These are phyloP conservation scores for Capsella bursapastoris DNA, from an alignment of 345 rosid genomes.

Conservation along the genomic window DNA sequence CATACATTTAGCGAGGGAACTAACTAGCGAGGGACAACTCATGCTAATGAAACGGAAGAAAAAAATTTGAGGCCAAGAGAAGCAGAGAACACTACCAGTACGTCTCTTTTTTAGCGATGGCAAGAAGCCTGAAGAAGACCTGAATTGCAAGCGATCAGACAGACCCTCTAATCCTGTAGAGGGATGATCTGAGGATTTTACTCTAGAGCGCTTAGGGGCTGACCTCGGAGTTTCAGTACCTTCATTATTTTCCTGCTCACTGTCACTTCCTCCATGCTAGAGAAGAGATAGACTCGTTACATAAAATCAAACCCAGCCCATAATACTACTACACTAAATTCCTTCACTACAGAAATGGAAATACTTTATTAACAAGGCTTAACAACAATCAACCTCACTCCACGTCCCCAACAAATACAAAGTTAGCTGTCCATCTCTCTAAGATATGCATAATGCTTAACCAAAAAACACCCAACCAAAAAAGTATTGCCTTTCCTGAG, in stretches of 20 bases:
- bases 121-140: conserved; percentile 64
- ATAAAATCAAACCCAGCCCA: conserved; percentile 23
- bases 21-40: conserved; percentile 9
- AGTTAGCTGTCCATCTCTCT: conserved; percentile 19
- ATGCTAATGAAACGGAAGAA: conserved; percentile 27
- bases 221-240: conserved; percentile 50
- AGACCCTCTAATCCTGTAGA: conserved; percentile 57
- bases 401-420: conserved; percentile 3
- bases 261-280: conserved; percentile 72
- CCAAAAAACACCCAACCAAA: conserved; percentile 20
- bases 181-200: conserved; percentile 48
- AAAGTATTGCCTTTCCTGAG: conserved; percentile 3
- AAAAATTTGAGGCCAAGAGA: conserved; percentile 37
- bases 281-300: conserved; percentile 30
- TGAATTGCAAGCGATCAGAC: conserved; percentile 69
- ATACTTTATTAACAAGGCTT: conserved; percentile 21
- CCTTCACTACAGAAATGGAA: conserved; percentile 4
- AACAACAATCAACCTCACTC: conserved; percentile 12
- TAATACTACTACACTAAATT: conserved; percentile 8
- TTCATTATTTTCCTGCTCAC: conserved; percentile 71
- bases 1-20: conserved; percentile 15
- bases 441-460: conserved; percentile 15
- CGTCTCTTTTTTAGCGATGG: conserved; percentile 70
- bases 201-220: conserved; percentile 60
- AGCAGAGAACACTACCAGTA: conserved; percentile 55